phyloP scores from a whole-genome alignment of 2,329 filamentous ascomycete species.

The Hyphodiscus sp. region DNA sequence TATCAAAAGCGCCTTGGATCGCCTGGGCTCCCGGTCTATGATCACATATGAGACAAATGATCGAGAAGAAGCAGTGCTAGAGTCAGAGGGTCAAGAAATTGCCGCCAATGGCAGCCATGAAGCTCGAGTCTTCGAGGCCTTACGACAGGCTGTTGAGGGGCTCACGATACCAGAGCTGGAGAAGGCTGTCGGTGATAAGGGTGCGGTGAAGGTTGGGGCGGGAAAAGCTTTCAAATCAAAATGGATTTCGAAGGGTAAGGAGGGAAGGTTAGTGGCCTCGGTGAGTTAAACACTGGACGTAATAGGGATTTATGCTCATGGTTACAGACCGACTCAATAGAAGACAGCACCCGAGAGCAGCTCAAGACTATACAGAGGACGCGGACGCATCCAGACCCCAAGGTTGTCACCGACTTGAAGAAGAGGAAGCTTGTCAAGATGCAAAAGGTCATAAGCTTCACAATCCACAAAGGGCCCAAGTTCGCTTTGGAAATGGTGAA shows the following conservation, averaged over 20 bases:
- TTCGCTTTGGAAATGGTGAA: constrained; percentile 84
- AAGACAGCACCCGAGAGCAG: constrained; percentile 71
- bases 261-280: constrained; percentile 47
- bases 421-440: constrained; percentile 86
- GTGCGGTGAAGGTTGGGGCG: constrained; percentile 75
- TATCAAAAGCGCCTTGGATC: constrained; percentile 83
- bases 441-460: constrained; percentile 81
- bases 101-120: constrained; percentile 73
- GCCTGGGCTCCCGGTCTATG: constrained; percentile 79
- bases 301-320: constrained; percentile 7
- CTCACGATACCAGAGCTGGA: constrained; percentile 72
- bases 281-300: constrained; percentile 32
- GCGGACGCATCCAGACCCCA: constrained; percentile 63
- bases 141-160: constrained; percentile 67
- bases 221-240: constrained; percentile 86
- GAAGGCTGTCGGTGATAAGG: constrained; percentile 64
- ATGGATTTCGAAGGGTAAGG: constrained; percentile 59
- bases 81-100: constrained; percentile 67
- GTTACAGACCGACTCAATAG: constrained; percentile 61
- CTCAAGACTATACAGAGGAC: constrained; percentile 67
- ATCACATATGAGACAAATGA: constrained; percentile 79
- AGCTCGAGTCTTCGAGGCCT: constrained; percentile 72
- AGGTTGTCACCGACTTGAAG: constrained; percentile 73
- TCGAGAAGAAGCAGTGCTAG: constrained; percentile 68
- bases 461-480: constrained; percentile 76